Evolutionary conservation across 768 basidiomycete species (phyloP).

Genomic region (Wakefieldia striispora): DNA sequence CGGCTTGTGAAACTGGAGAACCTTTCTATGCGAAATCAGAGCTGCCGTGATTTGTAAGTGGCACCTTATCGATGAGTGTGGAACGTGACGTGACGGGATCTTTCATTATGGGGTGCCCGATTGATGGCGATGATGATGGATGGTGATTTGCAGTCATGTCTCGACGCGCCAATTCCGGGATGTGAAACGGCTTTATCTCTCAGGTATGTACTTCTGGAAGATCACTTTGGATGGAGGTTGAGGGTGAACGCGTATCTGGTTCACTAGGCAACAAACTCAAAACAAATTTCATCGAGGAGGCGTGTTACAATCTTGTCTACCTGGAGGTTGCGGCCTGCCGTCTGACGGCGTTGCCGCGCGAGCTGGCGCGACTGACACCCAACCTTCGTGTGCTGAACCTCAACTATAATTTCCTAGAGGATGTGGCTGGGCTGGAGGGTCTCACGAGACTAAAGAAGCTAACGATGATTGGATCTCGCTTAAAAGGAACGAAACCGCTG

Average conservation of each 20-base stretch:
- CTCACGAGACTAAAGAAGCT: slow-evolving; percentile 77
- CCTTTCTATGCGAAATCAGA: slow-evolving; percentile 88
- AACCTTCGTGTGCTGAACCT: slow-evolving; percentile 91
- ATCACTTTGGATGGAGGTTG: slow-evolving; percentile 7
- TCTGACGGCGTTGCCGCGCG: slow-evolving; percentile 68
- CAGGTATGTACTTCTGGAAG: slow-evolving; percentile 56
- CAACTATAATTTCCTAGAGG: slow-evolving; percentile 95
- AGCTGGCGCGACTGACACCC: slow-evolving; percentile 64
- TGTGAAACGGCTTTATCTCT: slow-evolving; percentile 92
- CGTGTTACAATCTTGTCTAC: slow-evolving; percentile 89
- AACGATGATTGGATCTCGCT: slow-evolving; percentile 80
- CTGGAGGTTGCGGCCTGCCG: slow-evolving; percentile 89
- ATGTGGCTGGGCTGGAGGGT: slow-evolving; percentile 63
- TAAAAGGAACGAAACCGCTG: slow-evolving; percentile 72
- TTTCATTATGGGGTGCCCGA: slow-evolving; percentile 37
- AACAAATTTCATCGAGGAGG: slow-evolving; percentile 58
- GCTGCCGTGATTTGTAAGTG: slow-evolving; percentile 71
- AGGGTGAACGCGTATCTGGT: slow-evolving; percentile 21
- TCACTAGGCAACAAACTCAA: slow-evolving; percentile 69
- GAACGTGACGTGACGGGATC: slow-evolving; percentile 36
- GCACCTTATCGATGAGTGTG: slow-evolving; percentile 11
- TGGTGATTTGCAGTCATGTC: slow-evolving; percentile 39
- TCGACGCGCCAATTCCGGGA: slow-evolving; percentile 74
- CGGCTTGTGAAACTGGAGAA: slow-evolving; percentile 78
- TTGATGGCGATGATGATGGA: slow-evolving; percentile 33